Conservation (phyloP, 2,329 filamentous ascomycete species). For the Harringtonia lauricola region DNA sequence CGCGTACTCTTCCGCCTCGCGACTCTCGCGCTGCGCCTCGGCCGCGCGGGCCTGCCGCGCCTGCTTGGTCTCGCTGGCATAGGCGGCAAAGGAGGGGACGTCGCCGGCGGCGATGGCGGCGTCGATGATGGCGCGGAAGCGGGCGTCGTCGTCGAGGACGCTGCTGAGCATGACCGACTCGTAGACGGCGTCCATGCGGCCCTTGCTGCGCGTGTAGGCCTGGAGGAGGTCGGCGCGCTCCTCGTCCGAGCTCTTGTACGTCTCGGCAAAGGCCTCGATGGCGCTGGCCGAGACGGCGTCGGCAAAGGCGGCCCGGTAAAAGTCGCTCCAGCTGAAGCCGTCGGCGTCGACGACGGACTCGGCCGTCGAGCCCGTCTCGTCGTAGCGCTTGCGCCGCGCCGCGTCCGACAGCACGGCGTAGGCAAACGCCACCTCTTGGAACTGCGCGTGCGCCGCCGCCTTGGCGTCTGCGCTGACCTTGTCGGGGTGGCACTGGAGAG, state of each 20-base stretch:
- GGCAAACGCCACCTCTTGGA: conserved; percentile 86
- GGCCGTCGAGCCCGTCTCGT: conserved; percentile 78
- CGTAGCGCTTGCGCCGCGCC: conserved; percentile 72
- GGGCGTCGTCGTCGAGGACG: conserved; percentile 70
- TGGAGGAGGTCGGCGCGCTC: conserved; percentile 68
- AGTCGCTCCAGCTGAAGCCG: conserved; percentile 83
- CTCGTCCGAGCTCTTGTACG: conserved; percentile 80
- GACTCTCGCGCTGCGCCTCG: conserved; percentile 53
- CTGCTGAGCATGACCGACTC: conserved; percentile 79
- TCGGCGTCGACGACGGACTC: conserved; percentile 68
- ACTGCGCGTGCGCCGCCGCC: conserved; percentile 63
- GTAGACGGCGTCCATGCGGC: conserved; percentile 69
- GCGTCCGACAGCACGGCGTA: conserved; percentile 87
- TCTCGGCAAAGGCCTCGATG: conserved; percentile 62
- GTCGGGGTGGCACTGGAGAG: conserved; percentile 81
- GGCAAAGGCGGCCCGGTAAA: conserved; percentile 75
- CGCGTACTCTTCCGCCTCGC: conserved; percentile 64
- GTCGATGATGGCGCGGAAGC: conserved; percentile 74
- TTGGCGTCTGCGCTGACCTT: conserved; percentile 47
- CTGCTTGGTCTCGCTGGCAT: conserved; percentile 61
- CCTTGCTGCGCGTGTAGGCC: conserved; percentile 63
- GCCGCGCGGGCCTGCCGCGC: conserved; percentile 48
- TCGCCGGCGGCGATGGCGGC: conserved; percentile 62
- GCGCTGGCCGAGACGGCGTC: conserved; percentile 63
- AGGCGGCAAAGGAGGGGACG: conserved; percentile 56